A percentile compares a stretch with the other conserved stretches of the same genome.
These are phyloP conservation scores for Aspergillus fijiensis DNA, from an alignment of 2,329 filamentous ascomycete species.

Conservation along the genomic window DNA sequence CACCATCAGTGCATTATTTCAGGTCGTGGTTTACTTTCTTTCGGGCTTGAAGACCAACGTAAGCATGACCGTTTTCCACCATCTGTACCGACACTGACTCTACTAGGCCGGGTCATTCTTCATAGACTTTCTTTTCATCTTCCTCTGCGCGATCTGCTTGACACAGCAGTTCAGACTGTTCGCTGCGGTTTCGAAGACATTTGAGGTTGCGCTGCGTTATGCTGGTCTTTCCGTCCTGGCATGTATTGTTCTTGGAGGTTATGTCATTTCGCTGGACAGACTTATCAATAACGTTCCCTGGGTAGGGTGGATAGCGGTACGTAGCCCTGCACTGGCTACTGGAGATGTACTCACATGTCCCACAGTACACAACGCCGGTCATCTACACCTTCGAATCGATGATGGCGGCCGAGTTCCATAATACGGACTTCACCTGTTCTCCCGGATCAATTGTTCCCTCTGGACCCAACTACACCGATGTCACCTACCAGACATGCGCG, in stretches of 20 bases:
- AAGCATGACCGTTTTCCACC: not conserved
- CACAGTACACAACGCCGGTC: conserved; percentile 46
- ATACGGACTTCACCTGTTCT: conserved; percentile 55
- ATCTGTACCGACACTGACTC: not conserved
- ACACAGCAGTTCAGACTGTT: conserved; percentile 63
- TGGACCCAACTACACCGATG: conserved; percentile 51
- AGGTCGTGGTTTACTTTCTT: conserved; percentile 63
- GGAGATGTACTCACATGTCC: conserved; percentile 17
- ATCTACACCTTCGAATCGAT: conserved; percentile 64
- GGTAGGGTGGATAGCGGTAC: conserved; percentile 57
- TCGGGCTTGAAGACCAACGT: conserved; percentile 38
- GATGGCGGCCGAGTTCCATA: conserved; percentile 62
- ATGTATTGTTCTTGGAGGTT: conserved; percentile 61
- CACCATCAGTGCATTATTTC: conserved; percentile 55
- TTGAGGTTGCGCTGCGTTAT: conserved; percentile 62
- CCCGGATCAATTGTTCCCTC: conserved; percentile 56
- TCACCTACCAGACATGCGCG: conserved; percentile 58
- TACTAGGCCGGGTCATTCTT: conserved; percentile 58
- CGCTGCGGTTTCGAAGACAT: conserved; percentile 58
- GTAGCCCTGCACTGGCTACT: conserved; percentile 1
- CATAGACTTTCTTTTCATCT: conserved; percentile 62
- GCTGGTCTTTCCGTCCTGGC: conserved; percentile 59
- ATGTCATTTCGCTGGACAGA: conserved; percentile 60
- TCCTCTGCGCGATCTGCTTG: conserved; percentile 57
- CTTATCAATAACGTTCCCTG: conserved; percentile 58